Evolutionary conservation across 441 rosid species (phyloP).

Genomic region (Croton setiger): DNA sequence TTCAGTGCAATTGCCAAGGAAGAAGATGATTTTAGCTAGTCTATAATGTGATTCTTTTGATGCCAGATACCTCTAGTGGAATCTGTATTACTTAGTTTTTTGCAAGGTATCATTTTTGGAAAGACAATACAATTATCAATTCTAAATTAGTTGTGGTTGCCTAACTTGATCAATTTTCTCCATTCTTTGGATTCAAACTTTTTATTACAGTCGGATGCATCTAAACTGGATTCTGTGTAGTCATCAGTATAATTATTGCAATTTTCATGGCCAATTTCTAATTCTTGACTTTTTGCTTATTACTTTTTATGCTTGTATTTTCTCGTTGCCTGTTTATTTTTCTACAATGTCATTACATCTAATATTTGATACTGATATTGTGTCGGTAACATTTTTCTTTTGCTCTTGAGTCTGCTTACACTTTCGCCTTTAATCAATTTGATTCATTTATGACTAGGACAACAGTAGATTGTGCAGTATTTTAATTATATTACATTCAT

Average conservation of each 20-base stretch:
- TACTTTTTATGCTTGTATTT: not conserved
- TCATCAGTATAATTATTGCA: not conserved
- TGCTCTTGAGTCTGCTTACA: constrained; percentile 1
- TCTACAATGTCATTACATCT: not conserved
- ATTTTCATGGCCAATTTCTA: no score
- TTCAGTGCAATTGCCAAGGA: constrained; percentile 10
- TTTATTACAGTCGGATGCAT: not conserved
- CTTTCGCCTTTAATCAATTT: not conserved
- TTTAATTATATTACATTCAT: not conserved
- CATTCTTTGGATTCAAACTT: not conserved
- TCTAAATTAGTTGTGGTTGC: not conserved
- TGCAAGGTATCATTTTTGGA: constrained; percentile 16
- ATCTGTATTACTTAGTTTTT: constrained; percentile 15
- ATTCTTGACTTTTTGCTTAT: not conserved
- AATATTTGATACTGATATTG: not conserved
- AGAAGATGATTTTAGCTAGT: constrained; percentile 14
- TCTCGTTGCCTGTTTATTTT: not conserved
- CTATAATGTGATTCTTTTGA: constrained; percentile 18
- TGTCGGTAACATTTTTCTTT: not conserved
- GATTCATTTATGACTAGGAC: not conserved
- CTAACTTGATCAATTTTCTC: not conserved
- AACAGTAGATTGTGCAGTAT: not conserved
- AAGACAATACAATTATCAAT: not conserved
- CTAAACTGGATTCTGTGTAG: not conserved
- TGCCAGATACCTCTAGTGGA: constrained; percentile 17